Conservation (phyloP, 371 early-diverging fungal genomes). For the Parasitella parasitica region DNA sequence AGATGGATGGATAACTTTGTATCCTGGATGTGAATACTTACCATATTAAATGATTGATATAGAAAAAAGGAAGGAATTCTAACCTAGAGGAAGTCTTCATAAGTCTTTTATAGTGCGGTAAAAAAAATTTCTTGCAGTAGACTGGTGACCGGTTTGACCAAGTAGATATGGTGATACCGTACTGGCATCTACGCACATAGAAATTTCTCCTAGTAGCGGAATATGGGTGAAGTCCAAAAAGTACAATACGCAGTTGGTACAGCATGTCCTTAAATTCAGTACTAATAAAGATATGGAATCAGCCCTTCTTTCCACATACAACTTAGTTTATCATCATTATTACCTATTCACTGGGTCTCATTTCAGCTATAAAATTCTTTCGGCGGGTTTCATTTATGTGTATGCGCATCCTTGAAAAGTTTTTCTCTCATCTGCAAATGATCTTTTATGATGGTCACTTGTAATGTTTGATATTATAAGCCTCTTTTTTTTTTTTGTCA, state of each 20-base stretch:
- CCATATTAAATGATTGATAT: constrained; percentile 24
- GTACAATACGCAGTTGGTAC: no score
- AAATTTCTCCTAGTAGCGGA: no score
- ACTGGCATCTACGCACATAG: no score
- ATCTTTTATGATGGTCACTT: not conserved
- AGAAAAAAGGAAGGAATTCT: constrained; percentile 10
- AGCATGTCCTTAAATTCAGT: no score
- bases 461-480: not conserved
- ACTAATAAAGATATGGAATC: no score
- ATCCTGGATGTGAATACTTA: constrained; percentile 8
- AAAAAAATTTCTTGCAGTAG: not conserved
- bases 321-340: no score
- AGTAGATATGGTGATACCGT: not conserved
- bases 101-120: not conserved
- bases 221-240: no score
- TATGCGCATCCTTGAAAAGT: no score
- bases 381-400: not conserved
- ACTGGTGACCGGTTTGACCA: constrained; percentile 3
- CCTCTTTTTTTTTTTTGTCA: not conserved
- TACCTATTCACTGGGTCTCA: not conserved
- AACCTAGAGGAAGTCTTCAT: not conserved
- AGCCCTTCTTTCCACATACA: no score
- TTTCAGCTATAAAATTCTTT: not conserved
- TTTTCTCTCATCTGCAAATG: no score
- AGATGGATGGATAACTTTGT: constrained; percentile 7